A percentile compares a stretch with the other conserved stretches of the same genome.
Conservation (phyloP, 805 yeast genomes). For the Yamadazyma insecticola region DNA sequence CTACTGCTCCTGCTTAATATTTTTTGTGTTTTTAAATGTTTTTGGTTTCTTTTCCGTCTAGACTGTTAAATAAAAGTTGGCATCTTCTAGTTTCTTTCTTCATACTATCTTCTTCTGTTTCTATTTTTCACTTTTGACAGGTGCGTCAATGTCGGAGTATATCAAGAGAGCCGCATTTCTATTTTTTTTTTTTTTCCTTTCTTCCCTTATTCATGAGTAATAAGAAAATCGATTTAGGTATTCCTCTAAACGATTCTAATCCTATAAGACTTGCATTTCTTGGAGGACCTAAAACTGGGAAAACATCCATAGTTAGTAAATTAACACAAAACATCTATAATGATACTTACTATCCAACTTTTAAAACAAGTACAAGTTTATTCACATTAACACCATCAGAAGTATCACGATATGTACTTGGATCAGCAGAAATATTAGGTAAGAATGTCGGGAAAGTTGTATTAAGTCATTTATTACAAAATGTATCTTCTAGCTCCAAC, state of each 20-base stretch:
- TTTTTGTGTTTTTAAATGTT: neutral
- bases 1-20: slow-evolving; percentile 21
- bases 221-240: no score
- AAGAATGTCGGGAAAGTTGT: slow-evolving; percentile 10
- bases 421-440: slow-evolving; percentile 3
- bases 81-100: no score
- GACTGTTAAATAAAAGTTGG: no score
- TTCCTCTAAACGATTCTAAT: slow-evolving; percentile 17
- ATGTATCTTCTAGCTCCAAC: slow-evolving; percentile 2
- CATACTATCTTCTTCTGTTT: no score
- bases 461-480: slow-evolving; percentile 24
- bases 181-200: no score
- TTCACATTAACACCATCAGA: slow-evolving; percentile 49
- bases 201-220: no score
- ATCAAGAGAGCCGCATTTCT: no score
- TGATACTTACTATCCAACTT: slow-evolving; percentile 75
- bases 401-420: no score
- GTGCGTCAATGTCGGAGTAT: no score
- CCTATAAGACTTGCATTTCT: slow-evolving; percentile 58
- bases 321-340: slow-evolving; percentile 45
- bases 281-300: slow-evolving; percentile 59
- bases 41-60: no score
- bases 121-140: no score
- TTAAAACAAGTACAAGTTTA: slow-evolving; percentile 53
- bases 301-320: slow-evolving; percentile 52